Evolutionary conservation across 139 green algal species (phyloP).

Genomic region (Pycnococcus provasolii): DNA sequence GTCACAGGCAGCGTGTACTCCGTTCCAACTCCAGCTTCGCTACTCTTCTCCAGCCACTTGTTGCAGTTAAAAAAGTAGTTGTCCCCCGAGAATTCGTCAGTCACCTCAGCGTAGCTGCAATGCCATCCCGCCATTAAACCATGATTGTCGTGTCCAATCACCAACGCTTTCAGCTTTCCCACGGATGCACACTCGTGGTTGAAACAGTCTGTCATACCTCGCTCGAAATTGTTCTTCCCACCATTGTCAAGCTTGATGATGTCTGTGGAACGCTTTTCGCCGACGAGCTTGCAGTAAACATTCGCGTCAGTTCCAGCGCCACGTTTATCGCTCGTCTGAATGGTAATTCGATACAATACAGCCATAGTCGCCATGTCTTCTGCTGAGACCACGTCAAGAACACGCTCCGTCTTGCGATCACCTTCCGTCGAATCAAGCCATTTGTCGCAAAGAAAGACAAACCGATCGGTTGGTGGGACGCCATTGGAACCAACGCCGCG

Average conservation of each 20-base stretch:
- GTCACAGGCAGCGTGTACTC: neutral
- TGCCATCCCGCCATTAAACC: conserved; percentile 41
- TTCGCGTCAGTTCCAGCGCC: conserved; percentile 48
- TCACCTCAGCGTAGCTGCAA: conserved; percentile 49
- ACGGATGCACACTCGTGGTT: conserved; percentile 3
- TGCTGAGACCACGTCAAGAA: too few species aligned
- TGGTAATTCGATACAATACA: conserved; percentile 16
- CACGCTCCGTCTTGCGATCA: neutral
- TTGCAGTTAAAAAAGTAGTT: conserved; percentile 24
- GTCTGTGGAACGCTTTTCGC: conserved; percentile 26
- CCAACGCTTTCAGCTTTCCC: conserved; percentile 40
- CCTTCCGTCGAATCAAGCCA: conserved; percentile 12
- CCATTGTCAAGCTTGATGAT: conserved; percentile 15
- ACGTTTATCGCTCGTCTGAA: conserved; percentile 40
- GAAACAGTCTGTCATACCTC: conserved; percentile 18
- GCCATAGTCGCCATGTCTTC: too few species aligned
- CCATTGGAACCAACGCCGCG: too few species aligned
- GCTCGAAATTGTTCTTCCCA: conserved; percentile 36
- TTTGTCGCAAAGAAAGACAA: neutral
- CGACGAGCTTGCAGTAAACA: conserved; percentile 36
- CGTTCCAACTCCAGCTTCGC: conserved; percentile 18
- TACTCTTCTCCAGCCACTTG: conserved; percentile 23
- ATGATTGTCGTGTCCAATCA: conserved; percentile 49
- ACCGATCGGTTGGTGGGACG: neutral
- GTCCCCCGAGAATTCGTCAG: conserved; percentile 22